phyloP scores from a whole-genome alignment of 2,329 filamentous ascomycete species.

The Aureobasidium sp. region DNA sequence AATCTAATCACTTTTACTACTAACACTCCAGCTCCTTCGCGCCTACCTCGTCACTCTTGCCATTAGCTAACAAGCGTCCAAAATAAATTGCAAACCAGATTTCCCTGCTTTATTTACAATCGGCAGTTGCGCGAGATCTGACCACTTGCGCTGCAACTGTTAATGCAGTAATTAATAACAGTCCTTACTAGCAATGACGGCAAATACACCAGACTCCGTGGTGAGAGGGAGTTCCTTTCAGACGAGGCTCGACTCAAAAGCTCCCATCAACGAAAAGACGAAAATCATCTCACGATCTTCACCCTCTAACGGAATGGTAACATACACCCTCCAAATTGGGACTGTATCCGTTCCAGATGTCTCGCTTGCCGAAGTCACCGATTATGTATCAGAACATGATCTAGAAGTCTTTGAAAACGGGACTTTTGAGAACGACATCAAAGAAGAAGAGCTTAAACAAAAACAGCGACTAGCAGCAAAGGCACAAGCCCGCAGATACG shows the following conservation, averaged over 20 bases:
- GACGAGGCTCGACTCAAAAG: not conserved
- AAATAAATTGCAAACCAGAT: not conserved
- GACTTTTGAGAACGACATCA: constrained; percentile 23
- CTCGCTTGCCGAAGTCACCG: constrained; percentile 25
- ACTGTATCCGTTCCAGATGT: constrained; percentile 22
- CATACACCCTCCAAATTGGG: constrained; percentile 27
- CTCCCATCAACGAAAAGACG: not conserved
- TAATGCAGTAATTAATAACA: not conserved
- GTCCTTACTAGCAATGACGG: not conserved
- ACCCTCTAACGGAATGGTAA: constrained; percentile 15
- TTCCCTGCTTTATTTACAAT: not conserved
- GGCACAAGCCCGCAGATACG: not conserved
- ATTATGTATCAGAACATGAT: constrained; percentile 29
- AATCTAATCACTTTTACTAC: not conserved
- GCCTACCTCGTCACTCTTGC: not conserved
- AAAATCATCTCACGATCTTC: constrained; percentile 24
- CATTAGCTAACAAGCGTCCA: not conserved
- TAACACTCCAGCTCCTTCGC: too few species aligned
- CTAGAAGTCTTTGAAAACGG: constrained; percentile 29
- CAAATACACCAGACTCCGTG: not conserved
- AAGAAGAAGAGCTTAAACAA: constrained; percentile 13
- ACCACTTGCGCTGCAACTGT: not conserved
- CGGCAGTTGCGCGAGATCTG: not conserved
- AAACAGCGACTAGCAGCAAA: not conserved
- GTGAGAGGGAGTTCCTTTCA: not conserved